phyloP scores from a whole-genome alignment of 257 asterid genomes.

The Fraxinus excelsior region DNA sequence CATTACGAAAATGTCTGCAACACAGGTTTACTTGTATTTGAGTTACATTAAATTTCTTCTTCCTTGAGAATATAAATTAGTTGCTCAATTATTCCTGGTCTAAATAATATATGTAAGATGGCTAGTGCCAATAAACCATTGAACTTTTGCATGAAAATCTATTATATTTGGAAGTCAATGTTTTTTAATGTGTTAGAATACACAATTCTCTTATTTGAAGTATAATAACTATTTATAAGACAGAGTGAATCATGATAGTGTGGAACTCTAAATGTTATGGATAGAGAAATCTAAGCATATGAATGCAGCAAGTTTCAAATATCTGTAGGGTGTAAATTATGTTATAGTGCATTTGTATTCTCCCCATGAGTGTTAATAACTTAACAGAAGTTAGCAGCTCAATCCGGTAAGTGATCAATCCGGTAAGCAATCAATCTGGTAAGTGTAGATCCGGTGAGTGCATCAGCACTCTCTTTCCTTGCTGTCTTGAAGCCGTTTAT shows the following conservation, averaged over 20 bases:
- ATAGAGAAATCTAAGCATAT: too few species aligned
- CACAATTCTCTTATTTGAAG: not conserved
- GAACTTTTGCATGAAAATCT: not conserved
- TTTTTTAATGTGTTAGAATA: too few species aligned
- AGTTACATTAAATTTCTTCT: not conserved
- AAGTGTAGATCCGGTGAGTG: too few species aligned
- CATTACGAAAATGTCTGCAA: not conserved
- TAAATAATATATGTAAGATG: not conserved
- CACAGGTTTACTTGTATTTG: not conserved
- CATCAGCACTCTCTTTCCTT: too few species aligned
- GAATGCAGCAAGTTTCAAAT: not conserved
- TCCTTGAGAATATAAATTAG: not conserved
- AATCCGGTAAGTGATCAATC: too few species aligned
- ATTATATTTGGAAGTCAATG: not conserved
- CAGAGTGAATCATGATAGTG: not conserved
- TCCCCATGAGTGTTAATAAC: too few species aligned
- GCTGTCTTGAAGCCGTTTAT: too few species aligned
- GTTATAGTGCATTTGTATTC: not conserved
- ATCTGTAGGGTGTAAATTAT: not conserved
- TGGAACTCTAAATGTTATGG: not conserved
- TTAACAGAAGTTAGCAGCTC: too few species aligned
- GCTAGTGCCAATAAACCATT: not conserved
- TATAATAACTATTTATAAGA: not conserved
- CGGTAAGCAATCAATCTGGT: too few species aligned
- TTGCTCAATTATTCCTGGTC: not conserved